Base-by-base conservation (phyloP, 2,329 filamentous ascomycete species). In the Tolypocladium album region DNA sequence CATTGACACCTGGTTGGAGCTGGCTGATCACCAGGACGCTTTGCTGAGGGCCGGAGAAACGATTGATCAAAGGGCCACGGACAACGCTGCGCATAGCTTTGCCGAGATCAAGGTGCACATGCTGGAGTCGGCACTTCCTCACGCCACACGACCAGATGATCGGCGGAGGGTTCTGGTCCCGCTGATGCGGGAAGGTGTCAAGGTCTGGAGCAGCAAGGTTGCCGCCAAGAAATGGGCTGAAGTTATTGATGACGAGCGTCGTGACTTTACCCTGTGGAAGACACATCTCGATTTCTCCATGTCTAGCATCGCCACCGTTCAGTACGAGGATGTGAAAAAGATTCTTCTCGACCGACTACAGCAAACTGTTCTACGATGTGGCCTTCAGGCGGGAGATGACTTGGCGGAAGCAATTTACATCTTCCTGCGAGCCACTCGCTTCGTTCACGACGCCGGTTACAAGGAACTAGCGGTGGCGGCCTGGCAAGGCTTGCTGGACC, bases 401-500 rank as follows among this genome's bases (percentile, higher is more conserved):
- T 67, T 64, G 8, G 61, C 61, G 4, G 74, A 77, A 61, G 69
- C 68, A 1, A 74, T 90, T 2, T 90, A 95, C 68, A 74, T 95
- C 1, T 82, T 96, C 22, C 75, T 95, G 1, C 83, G 90, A 47
- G 70, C 87, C n/a, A 93, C 90, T 0, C 73, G 84, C 2, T 88
- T 94, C 67, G 78, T 93, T 38, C 79, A 85, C 53, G 88, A 96
- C 68, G 79, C 88, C 55, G 93, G 93, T 0, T 96, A 88, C 68
- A 77, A 80, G 53, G 93, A 97, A 69, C 77, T 90, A 38, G 87
- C 90, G 1, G 77, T 89, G 3, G 90, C 87, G 12, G 79, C 88
- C 6, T 97, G 93, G 92, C 93, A 97, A 74, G 89, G 85, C 7
- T 67, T 89, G 1, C 73, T 97, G 0, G 93, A 97, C 68, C 78